Evolutionary conservation across 495 filamentous ascomycete genomes (phyloP).

Genomic region (Penicillium cinerascens): DNA sequence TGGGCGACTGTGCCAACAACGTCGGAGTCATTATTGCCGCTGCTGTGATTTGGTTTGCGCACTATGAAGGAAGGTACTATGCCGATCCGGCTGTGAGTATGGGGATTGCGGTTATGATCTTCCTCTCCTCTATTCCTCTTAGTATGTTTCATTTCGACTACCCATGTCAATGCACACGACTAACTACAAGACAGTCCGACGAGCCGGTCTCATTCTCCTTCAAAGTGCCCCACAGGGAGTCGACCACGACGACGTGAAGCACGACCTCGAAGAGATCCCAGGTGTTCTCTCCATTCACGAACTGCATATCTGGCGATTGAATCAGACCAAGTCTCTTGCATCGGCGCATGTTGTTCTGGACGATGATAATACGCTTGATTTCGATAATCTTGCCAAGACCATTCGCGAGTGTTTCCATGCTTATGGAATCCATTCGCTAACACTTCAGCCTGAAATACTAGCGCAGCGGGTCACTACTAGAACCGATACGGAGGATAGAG

Average conservation of each 20-base stretch:
- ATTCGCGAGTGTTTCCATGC: conserved; percentile 45
- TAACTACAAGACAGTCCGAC: conserved; percentile 24
- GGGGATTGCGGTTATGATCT: conserved; percentile 44
- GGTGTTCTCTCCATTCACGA: conserved; percentile 42
- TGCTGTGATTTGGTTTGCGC: conserved; percentile 40
- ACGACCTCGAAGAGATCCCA: conserved; percentile 53
- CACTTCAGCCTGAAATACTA: conserved; percentile 45
- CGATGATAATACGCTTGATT: conserved; percentile 22
- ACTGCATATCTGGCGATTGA: conserved; percentile 47
- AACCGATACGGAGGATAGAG: neutral
- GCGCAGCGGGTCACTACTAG: neutral
- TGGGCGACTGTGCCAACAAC: conserved; percentile 46
- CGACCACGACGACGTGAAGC: conserved; percentile 67
- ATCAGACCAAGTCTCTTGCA: conserved; percentile 43
- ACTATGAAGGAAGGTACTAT: conserved; percentile 37
- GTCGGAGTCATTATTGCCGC: conserved; percentile 44
- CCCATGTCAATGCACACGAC: conserved; percentile 17
- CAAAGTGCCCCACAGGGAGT: conserved; percentile 77
- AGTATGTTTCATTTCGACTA: conserved; percentile 10
- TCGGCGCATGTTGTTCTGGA: conserved; percentile 38
- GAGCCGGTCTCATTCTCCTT: conserved; percentile 57
- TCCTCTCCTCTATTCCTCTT: conserved; percentile 38
- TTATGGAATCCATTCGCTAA: conserved; percentile 45
- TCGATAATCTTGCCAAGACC: conserved; percentile 32
- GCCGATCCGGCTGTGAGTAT: conserved; percentile 46